Base-by-base conservation (phyloP, 257 asterid genomes). In the Nyctanthes arbortristis region DNA sequence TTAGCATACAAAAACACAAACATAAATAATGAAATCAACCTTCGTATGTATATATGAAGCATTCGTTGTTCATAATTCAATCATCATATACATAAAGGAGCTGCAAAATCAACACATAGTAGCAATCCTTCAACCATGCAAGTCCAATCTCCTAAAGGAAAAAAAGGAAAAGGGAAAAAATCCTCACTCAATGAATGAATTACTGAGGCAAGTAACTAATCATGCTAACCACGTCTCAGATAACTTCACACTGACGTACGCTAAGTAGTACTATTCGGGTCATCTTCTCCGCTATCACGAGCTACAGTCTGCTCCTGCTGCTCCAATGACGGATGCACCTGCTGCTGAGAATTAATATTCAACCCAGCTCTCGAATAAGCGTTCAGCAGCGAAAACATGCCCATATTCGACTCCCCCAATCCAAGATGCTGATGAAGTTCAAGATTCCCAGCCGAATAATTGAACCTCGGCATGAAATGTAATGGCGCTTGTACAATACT, bases 341-440 rank as follows among this genome's bases (percentile, higher is more conserved):
- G 54, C 54, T 43, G 71, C n/a, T 69, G 75, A 18, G 73, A 74
- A 68, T 81, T 80, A 73, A 80, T 80, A 29, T 79, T 80, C 69
- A 82, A 70, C 27, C 77, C 77, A 34, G 58, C 72, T 58, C 82
- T 82, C 4, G 90, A 81, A 77, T 83, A 83, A 49, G 88, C 82
- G 56, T 82, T 84, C 1, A 87, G 64, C 9, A 88, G 84, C 0
- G 88, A 94, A 36, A 89, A 29, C 87, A 89, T 77, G 5, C 96
- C 94, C 81, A 87, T 67, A 73, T 89, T 85, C 37, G 90, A 66
- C 65, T 84, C 91, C 32, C 95, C 89, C 32, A 88, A 70, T 14
- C 92, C 95, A 6, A 84, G 61, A 73, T 83, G 79, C 72, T 81
- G 86, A n/a, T 7, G 88, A 78, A 3, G 87, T 18, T 87, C 93